These are phyloP conservation scores for Curvularia hawaiiensis DNA, from an alignment of 2,329 filamentous ascomycete species.

Conservation along the genomic window DNA sequence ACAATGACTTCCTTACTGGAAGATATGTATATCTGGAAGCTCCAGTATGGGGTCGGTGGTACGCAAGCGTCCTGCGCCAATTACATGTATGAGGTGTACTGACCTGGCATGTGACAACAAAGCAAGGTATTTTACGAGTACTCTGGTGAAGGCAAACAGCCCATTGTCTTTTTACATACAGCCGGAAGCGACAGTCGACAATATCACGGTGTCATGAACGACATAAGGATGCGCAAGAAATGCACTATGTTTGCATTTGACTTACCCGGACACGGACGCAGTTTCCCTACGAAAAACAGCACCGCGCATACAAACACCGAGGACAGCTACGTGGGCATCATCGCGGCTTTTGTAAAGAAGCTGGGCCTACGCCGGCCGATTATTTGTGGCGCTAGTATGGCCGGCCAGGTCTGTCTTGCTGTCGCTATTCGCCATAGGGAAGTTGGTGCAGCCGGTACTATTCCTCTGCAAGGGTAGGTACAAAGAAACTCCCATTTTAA, in stretches of 20 bases:
- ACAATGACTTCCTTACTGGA: slow-evolving; percentile 54
- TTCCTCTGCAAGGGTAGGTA: slow-evolving; percentile 53
- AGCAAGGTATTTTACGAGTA: slow-evolving; percentile 57
- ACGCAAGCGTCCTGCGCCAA: background rate
- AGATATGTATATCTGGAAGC: slow-evolving; percentile 54
- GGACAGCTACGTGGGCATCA: slow-evolving; percentile 54
- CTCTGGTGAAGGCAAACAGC: slow-evolving; percentile 53
- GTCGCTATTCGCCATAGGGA: slow-evolving; percentile 55
- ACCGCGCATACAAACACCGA: slow-evolving; percentile 57
- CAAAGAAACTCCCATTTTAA: no score
- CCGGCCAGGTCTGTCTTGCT: slow-evolving; percentile 55
- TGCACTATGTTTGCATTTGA: slow-evolving; percentile 59
- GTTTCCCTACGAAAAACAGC: slow-evolving; percentile 52
- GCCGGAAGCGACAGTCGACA: slow-evolving; percentile 56
- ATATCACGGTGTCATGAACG: slow-evolving; percentile 60
- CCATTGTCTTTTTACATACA: slow-evolving; percentile 54
- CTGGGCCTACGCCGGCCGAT: slow-evolving; percentile 54
- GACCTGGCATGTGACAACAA: background rate
- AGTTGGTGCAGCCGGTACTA: slow-evolving; percentile 53
- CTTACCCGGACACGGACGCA: slow-evolving; percentile 56
- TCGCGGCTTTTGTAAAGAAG: slow-evolving; percentile 52
- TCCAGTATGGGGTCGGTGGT: slow-evolving; percentile 54
- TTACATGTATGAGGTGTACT: background rate
- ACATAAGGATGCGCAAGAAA: slow-evolving; percentile 52
- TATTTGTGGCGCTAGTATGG: slow-evolving; percentile 58